Evolutionary conservation across 2,329 filamentous ascomycete genomes (phyloP).

Genomic region (Parafenestella ontariensis): DNA sequence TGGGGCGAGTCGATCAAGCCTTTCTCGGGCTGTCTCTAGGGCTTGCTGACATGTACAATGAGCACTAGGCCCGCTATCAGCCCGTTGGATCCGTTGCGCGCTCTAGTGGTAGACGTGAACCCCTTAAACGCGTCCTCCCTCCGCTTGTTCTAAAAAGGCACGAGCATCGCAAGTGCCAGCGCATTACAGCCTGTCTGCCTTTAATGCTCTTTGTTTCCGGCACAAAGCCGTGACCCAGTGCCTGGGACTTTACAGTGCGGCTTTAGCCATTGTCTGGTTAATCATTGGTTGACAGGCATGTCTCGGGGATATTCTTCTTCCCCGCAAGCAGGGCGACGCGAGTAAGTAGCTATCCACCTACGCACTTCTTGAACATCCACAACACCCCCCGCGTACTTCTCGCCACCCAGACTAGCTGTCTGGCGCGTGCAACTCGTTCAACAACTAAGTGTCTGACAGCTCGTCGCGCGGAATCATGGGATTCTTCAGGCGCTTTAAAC

Average conservation of each 20-base stretch:
- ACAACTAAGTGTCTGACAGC: conserved; percentile 27
- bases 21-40: not conserved
- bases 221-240: conserved; percentile 6
- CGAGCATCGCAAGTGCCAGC: conserved; percentile 8
- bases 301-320: conserved; percentile 38
- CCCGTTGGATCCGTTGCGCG: conserved; percentile 7
- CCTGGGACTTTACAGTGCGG: conserved; percentile 9
- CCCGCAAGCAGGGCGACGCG: conserved; percentile 33
- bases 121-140: conserved; percentile 22
- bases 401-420: conserved; percentile 21
- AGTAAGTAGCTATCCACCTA: conserved; percentile 31
- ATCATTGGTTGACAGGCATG: conserved; percentile 27
- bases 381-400: conserved; percentile 15
- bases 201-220: conserved; percentile 10
- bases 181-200: conserved; percentile 5
- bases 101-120: conserved; percentile 5
- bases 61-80: conserved; percentile 21
- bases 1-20: conserved; percentile 13
- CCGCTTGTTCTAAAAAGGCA: conserved; percentile 9
- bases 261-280: conserved; percentile 6
- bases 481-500: conserved; percentile 58
- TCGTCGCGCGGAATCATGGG: conserved; percentile 53
- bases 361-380: conserved; percentile 12
- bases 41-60: conserved; percentile 32
- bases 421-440: conserved; percentile 17